Percentiles rank a stretch among this genome's conserved stretches.
Conservation (phyloP, 1,284 basidiomycete species). For the Entoloma clypeatum region DNA sequence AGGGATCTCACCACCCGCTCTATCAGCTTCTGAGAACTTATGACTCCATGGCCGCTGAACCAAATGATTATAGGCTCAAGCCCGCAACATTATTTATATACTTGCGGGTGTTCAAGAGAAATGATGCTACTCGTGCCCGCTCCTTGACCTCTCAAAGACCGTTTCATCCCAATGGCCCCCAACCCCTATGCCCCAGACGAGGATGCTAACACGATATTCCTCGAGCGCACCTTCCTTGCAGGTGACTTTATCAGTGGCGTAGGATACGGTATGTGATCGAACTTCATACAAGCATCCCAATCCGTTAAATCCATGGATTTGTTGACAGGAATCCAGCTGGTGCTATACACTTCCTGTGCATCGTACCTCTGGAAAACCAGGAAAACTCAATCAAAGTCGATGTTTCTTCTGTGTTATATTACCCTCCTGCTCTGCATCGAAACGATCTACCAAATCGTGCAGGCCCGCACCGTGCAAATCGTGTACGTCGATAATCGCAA, state of each 20-base stretch:
- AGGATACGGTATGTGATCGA: conserved; percentile 27
- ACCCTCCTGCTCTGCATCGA: conserved; percentile 36
- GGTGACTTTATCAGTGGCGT: conserved; percentile 33
- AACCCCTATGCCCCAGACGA: conserved; percentile 33
- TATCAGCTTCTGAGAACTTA: too few species aligned
- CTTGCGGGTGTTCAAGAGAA: too few species aligned
- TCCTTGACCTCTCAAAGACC: not conserved
- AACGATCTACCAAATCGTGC: conserved; percentile 36
- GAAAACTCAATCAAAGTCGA: conserved; percentile 23
- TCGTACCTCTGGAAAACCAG: conserved; percentile 38
- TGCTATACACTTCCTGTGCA: conserved; percentile 36
- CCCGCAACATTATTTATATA: too few species aligned
- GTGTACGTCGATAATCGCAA: conserved; percentile 44
- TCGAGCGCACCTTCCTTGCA: conserved; percentile 36
- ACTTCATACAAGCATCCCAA: not conserved
- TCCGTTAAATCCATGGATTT: not conserved
- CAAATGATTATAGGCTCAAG: too few species aligned
- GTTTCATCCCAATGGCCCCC: conserved; percentile 15
- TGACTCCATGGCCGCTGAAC: too few species aligned
- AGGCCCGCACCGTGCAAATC: conserved; percentile 37
- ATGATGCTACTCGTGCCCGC: too few species aligned
- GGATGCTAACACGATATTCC: conserved; percentile 24
- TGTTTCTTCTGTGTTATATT: conserved; percentile 37
- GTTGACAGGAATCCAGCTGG: conserved; percentile 34
- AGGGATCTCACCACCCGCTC: too few species aligned